Evolutionary conservation across 495 filamentous ascomycete genomes (phyloP).

Genomic region (Penicillium tannophilum): DNA sequence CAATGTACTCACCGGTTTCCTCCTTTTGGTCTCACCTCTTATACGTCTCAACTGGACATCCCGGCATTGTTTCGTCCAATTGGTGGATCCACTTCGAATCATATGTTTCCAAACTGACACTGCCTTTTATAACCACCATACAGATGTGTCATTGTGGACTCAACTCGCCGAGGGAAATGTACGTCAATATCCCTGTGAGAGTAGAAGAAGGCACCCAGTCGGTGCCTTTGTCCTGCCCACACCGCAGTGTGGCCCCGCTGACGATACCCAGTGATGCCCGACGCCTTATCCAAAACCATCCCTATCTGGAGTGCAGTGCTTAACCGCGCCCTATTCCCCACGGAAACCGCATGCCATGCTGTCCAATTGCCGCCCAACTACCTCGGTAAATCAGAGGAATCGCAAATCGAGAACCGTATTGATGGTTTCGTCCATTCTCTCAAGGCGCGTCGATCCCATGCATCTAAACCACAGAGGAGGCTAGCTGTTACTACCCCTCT

Average conservation of each 20-base stretch:
- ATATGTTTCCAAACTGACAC: constrained; percentile 1
- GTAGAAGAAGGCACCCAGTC: background rate
- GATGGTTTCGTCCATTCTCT: constrained; percentile 67
- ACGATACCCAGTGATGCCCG: constrained; percentile 69
- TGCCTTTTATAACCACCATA: background rate
- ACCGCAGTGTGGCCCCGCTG: constrained; percentile 12
- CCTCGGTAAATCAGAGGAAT: constrained; percentile 72
- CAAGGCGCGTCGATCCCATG: constrained; percentile 36
- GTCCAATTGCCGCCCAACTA: constrained; percentile 67
- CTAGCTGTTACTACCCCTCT: background rate
- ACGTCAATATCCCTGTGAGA: constrained; percentile 28
- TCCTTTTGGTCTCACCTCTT: background rate
- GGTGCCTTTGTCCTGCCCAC: background rate
- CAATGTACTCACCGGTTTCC: constrained; percentile 1
- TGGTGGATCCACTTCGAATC: background rate
- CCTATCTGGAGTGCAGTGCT: constrained; percentile 90
- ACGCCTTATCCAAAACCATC: constrained; percentile 89
- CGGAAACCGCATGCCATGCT: constrained; percentile 43
- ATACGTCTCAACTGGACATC: background rate
- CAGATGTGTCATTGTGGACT: constrained; percentile 91
- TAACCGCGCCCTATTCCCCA: constrained; percentile 77
- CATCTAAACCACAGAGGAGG: background rate
- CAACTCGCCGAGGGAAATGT: constrained; percentile 89
- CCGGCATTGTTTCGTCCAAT: background rate
- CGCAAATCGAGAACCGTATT: constrained; percentile 73